These are phyloP conservation scores for Boletus sp. DNA, from an alignment of 768 basidiomycete species.

Conservation along the genomic window DNA sequence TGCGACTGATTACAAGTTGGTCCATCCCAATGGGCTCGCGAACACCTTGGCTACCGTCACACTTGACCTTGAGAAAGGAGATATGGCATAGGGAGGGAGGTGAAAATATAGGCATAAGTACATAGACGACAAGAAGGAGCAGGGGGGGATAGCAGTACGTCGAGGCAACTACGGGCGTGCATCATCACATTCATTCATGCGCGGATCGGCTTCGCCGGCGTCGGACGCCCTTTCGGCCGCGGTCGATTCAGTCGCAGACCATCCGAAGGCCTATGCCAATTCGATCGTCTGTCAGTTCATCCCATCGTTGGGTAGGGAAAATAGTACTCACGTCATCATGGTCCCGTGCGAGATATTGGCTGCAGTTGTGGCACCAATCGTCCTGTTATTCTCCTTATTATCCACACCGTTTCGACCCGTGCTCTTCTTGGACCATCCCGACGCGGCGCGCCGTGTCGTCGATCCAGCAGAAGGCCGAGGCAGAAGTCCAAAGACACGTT, in stretches of 20 bases:
- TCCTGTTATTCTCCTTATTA: slow-evolving; percentile 50
- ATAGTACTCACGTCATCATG: slow-evolving; percentile 52
- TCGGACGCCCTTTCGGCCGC: slow-evolving; percentile 42
- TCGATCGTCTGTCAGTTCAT: not conserved
- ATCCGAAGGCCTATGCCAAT: slow-evolving; percentile 35
- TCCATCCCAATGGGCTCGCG: not conserved
- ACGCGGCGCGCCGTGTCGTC: slow-evolving; percentile 50
- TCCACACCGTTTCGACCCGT: slow-evolving; percentile 48
- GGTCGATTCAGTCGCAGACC: slow-evolving; percentile 44
- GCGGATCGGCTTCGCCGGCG: slow-evolving; percentile 28
- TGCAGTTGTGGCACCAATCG: not conserved
- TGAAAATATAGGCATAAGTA: slow-evolving; percentile 28
- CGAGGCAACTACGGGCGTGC: not conserved
- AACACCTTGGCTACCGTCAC: not conserved
- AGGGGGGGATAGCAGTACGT: not conserved
- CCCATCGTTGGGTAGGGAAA: not conserved
- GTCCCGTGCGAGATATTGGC: slow-evolving; percentile 32
- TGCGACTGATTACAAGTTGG: slow-evolving; percentile 1
- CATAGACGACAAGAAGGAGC: slow-evolving; percentile 22
- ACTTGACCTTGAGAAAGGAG: slow-evolving; percentile 3
- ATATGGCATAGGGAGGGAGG: slow-evolving; percentile 24
- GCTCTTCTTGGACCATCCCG: slow-evolving; percentile 66
- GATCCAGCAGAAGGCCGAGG: slow-evolving; percentile 53
- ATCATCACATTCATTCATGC: slow-evolving; percentile 9
- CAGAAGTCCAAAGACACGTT: slow-evolving; percentile 21